These are phyloP conservation scores for Exophiala bonariae DNA, from an alignment of 2,329 filamentous ascomycete species.

Conservation along the genomic window DNA sequence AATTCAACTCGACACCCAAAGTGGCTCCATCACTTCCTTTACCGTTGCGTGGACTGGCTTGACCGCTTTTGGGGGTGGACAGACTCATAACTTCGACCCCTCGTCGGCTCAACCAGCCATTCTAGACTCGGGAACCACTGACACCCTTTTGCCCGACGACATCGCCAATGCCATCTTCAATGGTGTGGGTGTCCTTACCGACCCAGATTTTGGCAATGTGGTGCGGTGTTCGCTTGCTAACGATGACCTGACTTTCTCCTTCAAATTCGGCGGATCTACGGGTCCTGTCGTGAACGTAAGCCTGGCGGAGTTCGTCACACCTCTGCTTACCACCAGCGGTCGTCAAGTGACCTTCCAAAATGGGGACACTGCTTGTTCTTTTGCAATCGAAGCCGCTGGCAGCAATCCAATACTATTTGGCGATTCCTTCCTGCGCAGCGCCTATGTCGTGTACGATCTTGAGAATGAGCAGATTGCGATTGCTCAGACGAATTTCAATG, in stretches of 20 bases:
- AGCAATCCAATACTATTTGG: conserved; percentile 63
- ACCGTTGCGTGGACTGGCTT: conserved; percentile 47
- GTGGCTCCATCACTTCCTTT: conserved; percentile 49
- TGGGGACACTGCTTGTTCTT: conserved; percentile 61
- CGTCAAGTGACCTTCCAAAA: conserved; percentile 53
- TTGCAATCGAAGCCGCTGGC: conserved; percentile 64
- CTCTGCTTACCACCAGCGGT: conserved; percentile 50
- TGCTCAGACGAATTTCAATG: conserved; percentile 57
- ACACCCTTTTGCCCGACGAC: conserved; percentile 67
- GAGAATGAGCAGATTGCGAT: conserved; percentile 70
- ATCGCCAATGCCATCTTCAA: conserved; percentile 56
- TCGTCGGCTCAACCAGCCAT: conserved; percentile 52
- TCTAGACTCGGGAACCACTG: conserved; percentile 73
- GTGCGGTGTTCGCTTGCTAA: conserved; percentile 45
- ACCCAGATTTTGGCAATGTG: conserved; percentile 35
- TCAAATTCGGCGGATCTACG: conserved; percentile 52
- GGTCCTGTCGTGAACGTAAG: conserved; percentile 36
- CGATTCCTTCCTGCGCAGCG: conserved; percentile 72
- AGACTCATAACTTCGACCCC: conserved; percentile 40
- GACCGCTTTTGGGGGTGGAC: conserved; percentile 21
- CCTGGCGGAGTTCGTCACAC: conserved; percentile 60
- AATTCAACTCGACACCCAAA: conserved; percentile 53
- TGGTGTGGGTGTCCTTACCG: conserved; percentile 55
- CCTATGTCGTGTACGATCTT: conserved; percentile 75
- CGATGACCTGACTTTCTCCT: conserved; percentile 44